Conservation (phyloP, 1,139 yeast genomes). For the Taphrina pruni region DNA sequence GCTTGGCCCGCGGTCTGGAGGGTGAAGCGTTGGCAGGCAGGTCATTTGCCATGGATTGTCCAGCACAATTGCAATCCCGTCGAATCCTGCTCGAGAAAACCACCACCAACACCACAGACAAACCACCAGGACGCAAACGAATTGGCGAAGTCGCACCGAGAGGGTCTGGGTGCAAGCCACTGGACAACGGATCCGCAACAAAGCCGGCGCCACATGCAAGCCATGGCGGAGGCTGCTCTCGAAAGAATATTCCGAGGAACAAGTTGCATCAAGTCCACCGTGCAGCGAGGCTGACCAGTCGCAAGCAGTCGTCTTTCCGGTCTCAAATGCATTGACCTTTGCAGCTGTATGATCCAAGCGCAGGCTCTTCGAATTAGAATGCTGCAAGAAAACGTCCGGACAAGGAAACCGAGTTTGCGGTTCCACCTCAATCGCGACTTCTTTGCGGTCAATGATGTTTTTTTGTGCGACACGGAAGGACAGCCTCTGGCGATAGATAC, state of each 20-base stretch:
- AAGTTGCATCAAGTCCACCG: not conserved
- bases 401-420: conserved; percentile 1
- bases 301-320: not conserved
- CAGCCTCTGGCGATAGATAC: not conserved
- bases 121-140: too few species aligned
- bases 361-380: not conserved
- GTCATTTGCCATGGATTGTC: too few species aligned
- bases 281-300: conserved; percentile 2
- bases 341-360: not conserved
- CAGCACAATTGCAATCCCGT: too few species aligned
- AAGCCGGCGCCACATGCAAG: not conserved
- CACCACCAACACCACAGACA: too few species aligned
- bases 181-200: not conserved
- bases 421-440: not conserved
- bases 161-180: not conserved
- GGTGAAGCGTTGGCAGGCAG: too few species aligned
- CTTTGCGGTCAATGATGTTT: not conserved
- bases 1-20: too few species aligned
- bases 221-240: not conserved
- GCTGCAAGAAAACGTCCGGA: not conserved
- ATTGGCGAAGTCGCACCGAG: too few species aligned
- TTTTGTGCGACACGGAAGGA: not conserved
- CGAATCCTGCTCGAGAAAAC: too few species aligned
- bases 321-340: not conserved
- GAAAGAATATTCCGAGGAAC: conserved; percentile 1